Conservation (phyloP, 441 rosid species). For the Hura crepitans region DNA sequence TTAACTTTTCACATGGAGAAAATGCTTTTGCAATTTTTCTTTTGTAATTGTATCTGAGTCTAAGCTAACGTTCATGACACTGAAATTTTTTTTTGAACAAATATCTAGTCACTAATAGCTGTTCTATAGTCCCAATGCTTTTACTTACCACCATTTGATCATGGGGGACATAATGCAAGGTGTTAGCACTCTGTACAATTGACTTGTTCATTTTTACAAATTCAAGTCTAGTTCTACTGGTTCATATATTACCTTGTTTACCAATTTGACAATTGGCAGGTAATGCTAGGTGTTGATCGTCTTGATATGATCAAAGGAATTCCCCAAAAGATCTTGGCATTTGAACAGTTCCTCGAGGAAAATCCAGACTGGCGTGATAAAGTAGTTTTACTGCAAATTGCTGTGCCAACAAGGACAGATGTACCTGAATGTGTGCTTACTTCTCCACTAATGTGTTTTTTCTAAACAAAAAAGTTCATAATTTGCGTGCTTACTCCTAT, state of each 20-base stretch:
- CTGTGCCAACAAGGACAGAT: slow-evolving; percentile 79
- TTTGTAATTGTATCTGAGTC: neutral
- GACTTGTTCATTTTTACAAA: neutral
- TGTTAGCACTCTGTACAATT: slow-evolving; percentile 2
- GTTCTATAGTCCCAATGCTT: neutral
- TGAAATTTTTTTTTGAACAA: too few relatives aligned
- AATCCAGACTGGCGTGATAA: slow-evolving; percentile 72
- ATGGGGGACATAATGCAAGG: neutral
- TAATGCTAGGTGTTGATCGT: slow-evolving; percentile 80
- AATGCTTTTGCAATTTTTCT: neutral
- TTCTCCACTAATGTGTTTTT: neutral
- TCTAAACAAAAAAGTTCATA: neutral
- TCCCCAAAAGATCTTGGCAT: slow-evolving; percentile 77
- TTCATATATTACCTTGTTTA: slow-evolving; percentile 14
- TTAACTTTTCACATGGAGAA: neutral
- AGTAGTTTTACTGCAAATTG: slow-evolving; percentile 80
- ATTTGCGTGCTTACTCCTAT: slow-evolving; percentile 1
- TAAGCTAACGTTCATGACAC: neutral
- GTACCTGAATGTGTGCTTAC: slow-evolving; percentile 60
- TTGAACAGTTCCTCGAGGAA: slow-evolving; percentile 76
- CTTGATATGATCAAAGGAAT: slow-evolving; percentile 86
- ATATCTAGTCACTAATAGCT: neutral
- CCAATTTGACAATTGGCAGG: slow-evolving; percentile 35
- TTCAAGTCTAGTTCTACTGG: neutral
- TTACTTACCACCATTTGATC: neutral